Base-by-base conservation (phyloP, 352 stramenopile species). In the Globisporangium cederbergense region DNA sequence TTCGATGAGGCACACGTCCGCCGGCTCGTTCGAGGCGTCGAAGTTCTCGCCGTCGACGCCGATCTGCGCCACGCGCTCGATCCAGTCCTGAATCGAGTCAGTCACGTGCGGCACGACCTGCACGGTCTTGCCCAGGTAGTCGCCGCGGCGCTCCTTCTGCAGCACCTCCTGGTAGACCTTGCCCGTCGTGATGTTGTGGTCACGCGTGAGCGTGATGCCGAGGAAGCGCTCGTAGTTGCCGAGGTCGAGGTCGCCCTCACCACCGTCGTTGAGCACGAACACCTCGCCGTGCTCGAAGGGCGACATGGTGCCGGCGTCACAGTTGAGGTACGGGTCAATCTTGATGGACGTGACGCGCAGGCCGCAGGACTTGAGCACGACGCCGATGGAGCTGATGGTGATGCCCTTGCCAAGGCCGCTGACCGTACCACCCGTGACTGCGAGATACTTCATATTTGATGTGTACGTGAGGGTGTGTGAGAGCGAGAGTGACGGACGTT, bases 311-410 rank as follows among this genome's bases (percentile, higher is more conserved):
- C 97, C 97, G 38, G 97, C 96, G 72, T 99, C 97, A 57, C 95
- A 97, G 81, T 99, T 99, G n/a, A 99, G 85, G 83, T 99, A 99
- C 45, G 98, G 98, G 79, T 99, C 97, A 74, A 99, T 99, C 83
- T 99, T 99, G 74, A 99, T 92, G 28, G 92, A 91, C 46, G 97
- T 99, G 49, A 99, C 97, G 63, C 88, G 81, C 64, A 99, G 79
- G 6, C 96, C 94, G 77, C 94, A 93, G 58, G 95, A 89, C 73
- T 99, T 98, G 64, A 99, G 92, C 71, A 99, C 81, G 18, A 98
- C 89, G 61, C 97, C 98, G 74, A 99, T 98, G 74, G 87, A 98
- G 64, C 87, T 98, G 81, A 99, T 99, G 51, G 97, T 99, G 66
- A 99, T 98, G 64, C 98, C 98, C 74, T 99, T 99, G 64, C 98